Base-by-base conservation (phyloP, 1,139 yeast genomes). In the Meyerozyma elateridarum region DNA sequence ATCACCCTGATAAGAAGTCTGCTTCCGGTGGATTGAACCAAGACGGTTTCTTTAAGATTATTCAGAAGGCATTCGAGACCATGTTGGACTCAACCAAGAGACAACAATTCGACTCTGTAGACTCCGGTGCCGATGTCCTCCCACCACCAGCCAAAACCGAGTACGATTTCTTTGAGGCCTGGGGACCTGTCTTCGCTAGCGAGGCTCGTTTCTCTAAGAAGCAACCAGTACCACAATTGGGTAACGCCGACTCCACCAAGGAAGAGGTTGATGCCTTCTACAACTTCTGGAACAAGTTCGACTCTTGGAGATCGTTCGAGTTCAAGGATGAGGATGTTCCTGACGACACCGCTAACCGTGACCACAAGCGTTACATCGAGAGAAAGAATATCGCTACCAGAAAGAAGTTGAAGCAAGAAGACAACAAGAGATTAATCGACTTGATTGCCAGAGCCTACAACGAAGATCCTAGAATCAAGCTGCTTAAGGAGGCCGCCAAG, bases 271-370 rank as follows among this genome's bases (percentile, higher is more conserved):
- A 91, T 53, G 70, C 65, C 29, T 93, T 91, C 69, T 91, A 91
- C 72, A 68, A 73, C 38, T 87, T 85, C 73, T 91, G 93, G 91
- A 88, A 88, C 64, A 83, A 84, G 61, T 87, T 91, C 51, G 97
- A 91, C 60, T 91, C 98, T 20, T 91, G 99, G 99, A 87, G 95
- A 73, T 73, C 96, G 29, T 91, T 91, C 57, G 99, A 91, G 70
- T 91, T 89, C 69, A 78, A 89, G 61, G 99, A 91, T 57, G 98
- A 91, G 70, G 99, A 91, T 59, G 96, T 89, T 54, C 99, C 99
- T 46, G 99, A 91, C 70, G 99, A 91, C 67, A 85, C 96, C 41
- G 85, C 95, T 42, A 93, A 91, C 79, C 88, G 99, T 75, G 98
- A 91, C 61, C 95, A 91, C 76, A 91, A 91, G 74, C 94, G 99